Percentiles rank a stretch among this genome's conserved stretches.
These are phyloP conservation scores for Claviceps quebecensis DNA, from an alignment of 2,329 filamentous ascomycete species.

Conservation along the genomic window DNA sequence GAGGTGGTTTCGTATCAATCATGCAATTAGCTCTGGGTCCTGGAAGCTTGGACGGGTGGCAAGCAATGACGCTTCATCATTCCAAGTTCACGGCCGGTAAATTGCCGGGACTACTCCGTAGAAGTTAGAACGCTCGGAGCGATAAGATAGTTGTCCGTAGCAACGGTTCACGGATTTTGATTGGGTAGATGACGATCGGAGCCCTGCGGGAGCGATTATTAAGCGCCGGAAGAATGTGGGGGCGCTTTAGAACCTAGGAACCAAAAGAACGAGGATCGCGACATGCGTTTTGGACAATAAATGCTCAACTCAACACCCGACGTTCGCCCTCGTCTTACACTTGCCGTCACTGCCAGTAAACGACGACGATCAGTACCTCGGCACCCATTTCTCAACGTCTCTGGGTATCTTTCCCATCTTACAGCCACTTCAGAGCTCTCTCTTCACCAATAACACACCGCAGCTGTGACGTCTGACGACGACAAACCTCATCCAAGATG, in stretches of 20 bases:
- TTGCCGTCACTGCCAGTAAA: too few species aligned
- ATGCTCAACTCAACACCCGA: too few species aligned
- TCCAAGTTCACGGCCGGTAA: not conserved
- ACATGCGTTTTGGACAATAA: too few species aligned
- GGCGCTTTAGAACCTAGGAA: too few species aligned
- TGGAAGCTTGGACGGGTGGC: not conserved
- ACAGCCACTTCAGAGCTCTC: not conserved
- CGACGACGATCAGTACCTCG: too few species aligned
- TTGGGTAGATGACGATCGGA: not conserved
- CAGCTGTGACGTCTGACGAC: not conserved
- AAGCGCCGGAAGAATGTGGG: too few species aligned
- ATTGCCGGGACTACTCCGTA: not conserved
- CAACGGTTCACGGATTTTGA: not conserved
- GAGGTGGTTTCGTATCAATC: not conserved
- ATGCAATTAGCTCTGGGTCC: too few species aligned
- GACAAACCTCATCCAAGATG: constrained; percentile 43
- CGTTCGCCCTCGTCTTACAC: too few species aligned
- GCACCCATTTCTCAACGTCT: too few species aligned
- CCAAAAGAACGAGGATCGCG: too few species aligned
- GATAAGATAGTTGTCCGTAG: constrained; percentile 8
- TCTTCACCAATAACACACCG: not conserved
- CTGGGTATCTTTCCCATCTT: too few species aligned
- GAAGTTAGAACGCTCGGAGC: not conserved
- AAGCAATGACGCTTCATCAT: constrained; percentile 1
- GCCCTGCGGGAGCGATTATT: not conserved